phyloP scores from a whole-genome alignment of 2,329 filamentous ascomycete genomes.

The Aspergillus phoenicis region DNA sequence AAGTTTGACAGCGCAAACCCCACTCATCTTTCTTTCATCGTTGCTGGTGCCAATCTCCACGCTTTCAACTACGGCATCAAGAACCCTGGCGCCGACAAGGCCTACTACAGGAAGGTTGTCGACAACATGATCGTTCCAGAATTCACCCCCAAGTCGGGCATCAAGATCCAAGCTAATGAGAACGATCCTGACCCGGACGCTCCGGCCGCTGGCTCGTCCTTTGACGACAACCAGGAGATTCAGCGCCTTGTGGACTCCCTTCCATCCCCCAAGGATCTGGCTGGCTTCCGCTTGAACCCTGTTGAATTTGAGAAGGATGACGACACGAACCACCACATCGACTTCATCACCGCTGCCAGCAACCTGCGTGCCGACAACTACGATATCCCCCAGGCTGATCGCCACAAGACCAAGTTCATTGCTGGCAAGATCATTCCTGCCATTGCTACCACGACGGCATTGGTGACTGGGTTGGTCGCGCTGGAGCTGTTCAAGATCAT shows the following conservation, averaged over 20 bases:
- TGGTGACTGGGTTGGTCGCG: slow-evolving; percentile 90
- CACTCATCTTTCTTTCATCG: slow-evolving; percentile 84
- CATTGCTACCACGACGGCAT: slow-evolving; percentile 93
- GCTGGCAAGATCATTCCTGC: slow-evolving; percentile 99
- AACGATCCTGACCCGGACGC: slow-evolving; percentile 93
- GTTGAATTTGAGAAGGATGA: slow-evolving; percentile 99
- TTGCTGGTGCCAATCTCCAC: slow-evolving; percentile 86
- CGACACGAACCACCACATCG: slow-evolving; percentile 96
- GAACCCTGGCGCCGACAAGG: slow-evolving; percentile 70
- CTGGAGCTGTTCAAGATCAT: slow-evolving; percentile 96
- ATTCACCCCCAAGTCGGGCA: slow-evolving; percentile 83
- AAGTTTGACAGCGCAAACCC: slow-evolving; percentile 84
- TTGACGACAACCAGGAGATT: slow-evolving; percentile 76
- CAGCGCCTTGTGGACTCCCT: slow-evolving; percentile 71
- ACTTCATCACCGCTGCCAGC: slow-evolving; percentile 97
- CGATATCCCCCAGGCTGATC: slow-evolving; percentile 88
- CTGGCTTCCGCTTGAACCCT: slow-evolving; percentile 84
- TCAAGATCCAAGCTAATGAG: slow-evolving; percentile 97
- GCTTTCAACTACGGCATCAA: slow-evolving; percentile 99
- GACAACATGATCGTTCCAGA: slow-evolving; percentile 95
- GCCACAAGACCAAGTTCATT: slow-evolving; percentile 99
- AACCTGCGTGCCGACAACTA: slow-evolving; percentile 98
- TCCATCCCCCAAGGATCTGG: slow-evolving; percentile 76
- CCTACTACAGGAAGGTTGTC: slow-evolving; percentile 75
- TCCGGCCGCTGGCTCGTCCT: slow-evolving; percentile 52